These are phyloP conservation scores for Pharus latifolius DNA, from an alignment of 176 grass and related monocot genomes.

Conservation along the genomic window DNA sequence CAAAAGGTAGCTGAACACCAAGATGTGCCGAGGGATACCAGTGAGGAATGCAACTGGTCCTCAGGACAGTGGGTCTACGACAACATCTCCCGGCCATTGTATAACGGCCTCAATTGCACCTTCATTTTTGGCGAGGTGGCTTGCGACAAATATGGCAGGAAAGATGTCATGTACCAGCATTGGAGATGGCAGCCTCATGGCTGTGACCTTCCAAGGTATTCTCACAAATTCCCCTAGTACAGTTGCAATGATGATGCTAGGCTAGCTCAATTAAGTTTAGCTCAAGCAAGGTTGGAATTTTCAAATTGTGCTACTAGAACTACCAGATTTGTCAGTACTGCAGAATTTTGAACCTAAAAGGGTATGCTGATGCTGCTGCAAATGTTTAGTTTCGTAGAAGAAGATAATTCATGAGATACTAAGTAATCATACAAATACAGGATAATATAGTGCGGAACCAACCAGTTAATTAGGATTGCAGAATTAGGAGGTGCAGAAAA, in stretches of 20 bases:
- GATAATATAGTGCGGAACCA: not conserved
- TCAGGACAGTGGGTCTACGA: slow-evolving; percentile 62
- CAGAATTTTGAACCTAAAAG: not conserved
- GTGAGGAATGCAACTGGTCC: slow-evolving; percentile 41
- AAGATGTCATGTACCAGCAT: slow-evolving; percentile 68
- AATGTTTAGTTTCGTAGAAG: not conserved
- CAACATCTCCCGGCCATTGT: slow-evolving; percentile 44
- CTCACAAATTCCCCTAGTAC: not conserved
- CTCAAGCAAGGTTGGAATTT: not conserved
- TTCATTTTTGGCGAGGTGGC: slow-evolving; percentile 74
- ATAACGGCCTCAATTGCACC: slow-evolving; percentile 44
- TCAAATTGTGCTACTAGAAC: not conserved
- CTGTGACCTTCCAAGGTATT: slow-evolving; percentile 76
- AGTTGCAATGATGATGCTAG: not conserved
- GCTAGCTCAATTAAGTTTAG: not conserved
- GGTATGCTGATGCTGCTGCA: no score
- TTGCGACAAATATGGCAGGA: slow-evolving; percentile 66
- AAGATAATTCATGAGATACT: no score
- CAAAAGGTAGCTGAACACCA: slow-evolving; percentile 7
- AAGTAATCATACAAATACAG: no score
- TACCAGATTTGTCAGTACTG: not conserved
- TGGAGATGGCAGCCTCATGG: slow-evolving; percentile 90
- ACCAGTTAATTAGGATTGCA: not conserved
- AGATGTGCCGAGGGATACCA: not conserved
- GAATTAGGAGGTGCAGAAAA: not conserved